Conservation (phyloP, 257 asterid species). For the Solanum appendiculatum region DNA sequence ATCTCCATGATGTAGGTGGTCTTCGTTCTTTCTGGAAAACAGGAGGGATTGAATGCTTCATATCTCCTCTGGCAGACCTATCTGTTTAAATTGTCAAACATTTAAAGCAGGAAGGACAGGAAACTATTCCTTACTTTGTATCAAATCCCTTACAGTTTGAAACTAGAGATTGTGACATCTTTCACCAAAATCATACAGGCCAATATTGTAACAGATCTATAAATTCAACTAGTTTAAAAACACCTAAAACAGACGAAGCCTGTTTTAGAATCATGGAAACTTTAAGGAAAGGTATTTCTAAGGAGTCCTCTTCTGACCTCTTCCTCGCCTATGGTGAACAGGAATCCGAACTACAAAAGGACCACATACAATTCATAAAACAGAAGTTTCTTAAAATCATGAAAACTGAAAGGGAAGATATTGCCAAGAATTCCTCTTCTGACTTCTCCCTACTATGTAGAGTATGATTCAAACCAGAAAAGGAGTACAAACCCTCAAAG, state of each 20-base stretch:
- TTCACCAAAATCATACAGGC: not conserved
- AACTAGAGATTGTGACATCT: not conserved
- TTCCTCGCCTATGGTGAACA: not conserved
- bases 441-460: not conserved
- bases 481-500: not conserved
- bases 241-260: not conserved
- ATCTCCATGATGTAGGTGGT: constrained; percentile 20
- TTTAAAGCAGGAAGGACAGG: not conserved
- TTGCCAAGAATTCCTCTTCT: not conserved
- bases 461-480: not conserved
- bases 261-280: not conserved
- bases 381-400: not conserved
- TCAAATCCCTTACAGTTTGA: not conserved
- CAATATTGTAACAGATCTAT: not conserved
- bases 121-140: not conserved
- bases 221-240: not conserved
- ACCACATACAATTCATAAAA: not conserved
- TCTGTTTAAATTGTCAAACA: constrained; percentile 13
- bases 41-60: constrained; percentile 9
- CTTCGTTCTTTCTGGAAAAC: constrained; percentile 18
- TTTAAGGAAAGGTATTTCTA: not conserved
- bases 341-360: not conserved
- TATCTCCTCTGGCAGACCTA: constrained; percentile 10
- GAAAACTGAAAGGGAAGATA: not conserved
- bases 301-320: not conserved